phyloP scores from a whole-genome alignment of 1,284 basidiomycete species.

The Uromyces viciae-fabae region DNA sequence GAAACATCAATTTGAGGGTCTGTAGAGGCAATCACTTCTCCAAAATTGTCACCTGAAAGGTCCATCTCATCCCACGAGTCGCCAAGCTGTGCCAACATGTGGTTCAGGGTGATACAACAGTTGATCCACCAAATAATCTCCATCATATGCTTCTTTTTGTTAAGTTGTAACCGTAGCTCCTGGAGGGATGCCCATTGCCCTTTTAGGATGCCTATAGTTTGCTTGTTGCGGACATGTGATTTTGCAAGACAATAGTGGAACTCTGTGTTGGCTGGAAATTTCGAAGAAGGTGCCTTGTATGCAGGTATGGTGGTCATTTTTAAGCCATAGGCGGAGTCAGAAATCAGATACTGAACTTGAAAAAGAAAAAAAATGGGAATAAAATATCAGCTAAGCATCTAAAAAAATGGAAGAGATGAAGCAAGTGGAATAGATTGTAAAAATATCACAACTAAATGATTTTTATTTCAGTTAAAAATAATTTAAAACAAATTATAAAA shows the following conservation, averaged over 20 bases:
- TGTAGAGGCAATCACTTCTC: not conserved
- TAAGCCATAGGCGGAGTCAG: constrained; percentile 19
- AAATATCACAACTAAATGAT: no score
- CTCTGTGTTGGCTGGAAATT: not conserved
- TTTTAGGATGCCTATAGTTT: constrained; percentile 26
- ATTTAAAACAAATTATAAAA: no score
- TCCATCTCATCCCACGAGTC: not conserved
- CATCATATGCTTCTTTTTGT: not conserved
- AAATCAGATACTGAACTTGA: constrained; percentile 14
- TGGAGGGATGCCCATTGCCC: not conserved
- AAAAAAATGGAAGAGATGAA: no score
- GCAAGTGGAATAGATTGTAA: no score
- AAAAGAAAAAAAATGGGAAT: no score
- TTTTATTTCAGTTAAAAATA: no score
- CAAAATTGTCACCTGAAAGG: not conserved
- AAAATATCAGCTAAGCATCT: no score
- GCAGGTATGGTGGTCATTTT: not conserved
- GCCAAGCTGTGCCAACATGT: not conserved
- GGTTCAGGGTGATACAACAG: not conserved
- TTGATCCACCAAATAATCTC: not conserved
- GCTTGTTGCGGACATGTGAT: constrained; percentile 17
- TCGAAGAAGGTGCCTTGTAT: constrained; percentile 13
- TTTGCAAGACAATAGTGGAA: constrained; percentile 26
- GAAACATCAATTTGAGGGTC: not conserved
- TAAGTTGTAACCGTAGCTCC: not conserved